Conservation (phyloP, 257 asterid species). For the Lavandula angustifolia region DNA sequence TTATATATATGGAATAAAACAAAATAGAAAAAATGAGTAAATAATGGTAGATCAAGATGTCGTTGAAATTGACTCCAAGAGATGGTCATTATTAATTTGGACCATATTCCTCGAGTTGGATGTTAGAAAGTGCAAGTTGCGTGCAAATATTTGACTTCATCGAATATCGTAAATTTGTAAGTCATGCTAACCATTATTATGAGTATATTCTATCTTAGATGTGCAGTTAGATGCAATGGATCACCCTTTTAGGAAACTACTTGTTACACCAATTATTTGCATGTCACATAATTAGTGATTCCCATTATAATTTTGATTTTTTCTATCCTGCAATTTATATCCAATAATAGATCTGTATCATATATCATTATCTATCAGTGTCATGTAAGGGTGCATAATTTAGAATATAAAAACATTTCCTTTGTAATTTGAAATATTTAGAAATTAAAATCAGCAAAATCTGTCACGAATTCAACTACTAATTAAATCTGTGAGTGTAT, state of each 20-base stretch:
- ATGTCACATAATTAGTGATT: too few species aligned
- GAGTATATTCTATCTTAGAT: too few species aligned
- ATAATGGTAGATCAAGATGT: not conserved
- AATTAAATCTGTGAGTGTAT: not conserved
- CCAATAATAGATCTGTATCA: too few species aligned
- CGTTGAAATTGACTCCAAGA: not conserved
- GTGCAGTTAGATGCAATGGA: conserved; percentile 24
- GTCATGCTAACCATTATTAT: conserved; percentile 14
- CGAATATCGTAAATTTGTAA: conserved; percentile 5
- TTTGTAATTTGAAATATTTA: not conserved
- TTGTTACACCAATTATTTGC: not conserved
- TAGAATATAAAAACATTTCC: too few species aligned
- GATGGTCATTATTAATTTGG: conserved; percentile 32
- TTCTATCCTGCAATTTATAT: too few species aligned
- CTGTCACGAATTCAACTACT: not conserved
- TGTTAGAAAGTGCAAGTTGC: conserved; percentile 29
- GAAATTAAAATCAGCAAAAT: not conserved
- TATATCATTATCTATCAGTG: too few species aligned
- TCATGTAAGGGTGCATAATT: too few species aligned
- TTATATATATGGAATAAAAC: too few species aligned
- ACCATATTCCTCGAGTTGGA: conserved; percentile 16
- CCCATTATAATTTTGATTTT: too few species aligned
- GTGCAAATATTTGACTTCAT: conserved; percentile 20
- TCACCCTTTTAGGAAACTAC: conserved; percentile 6
- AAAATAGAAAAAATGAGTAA: too few species aligned